These are phyloP conservation scores for Xylariaceae sp. DNA, from an alignment of 2,329 filamentous ascomycete species.

Conservation along the genomic window DNA sequence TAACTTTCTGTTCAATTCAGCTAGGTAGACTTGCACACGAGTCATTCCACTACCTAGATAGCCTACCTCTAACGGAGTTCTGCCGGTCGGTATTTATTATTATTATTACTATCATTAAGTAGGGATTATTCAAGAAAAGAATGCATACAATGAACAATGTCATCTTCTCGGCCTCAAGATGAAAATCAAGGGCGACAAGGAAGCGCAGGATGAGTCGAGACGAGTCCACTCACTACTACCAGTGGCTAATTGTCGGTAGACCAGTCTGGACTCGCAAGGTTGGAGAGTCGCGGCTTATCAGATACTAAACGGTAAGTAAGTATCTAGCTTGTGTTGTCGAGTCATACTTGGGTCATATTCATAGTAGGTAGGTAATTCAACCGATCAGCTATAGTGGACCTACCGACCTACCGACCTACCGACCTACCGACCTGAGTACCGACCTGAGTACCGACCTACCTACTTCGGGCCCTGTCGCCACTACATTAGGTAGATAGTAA, in stretches of 20 bases:
- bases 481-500: no score
- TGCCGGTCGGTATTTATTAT: conserved; percentile 5
- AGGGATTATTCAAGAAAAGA: neutral
- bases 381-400: no score
- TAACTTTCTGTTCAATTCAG: no score
- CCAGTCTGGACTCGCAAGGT: neutral
- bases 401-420: no score
- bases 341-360: neutral
- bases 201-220: neutral
- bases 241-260: neutral
- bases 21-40: no score
- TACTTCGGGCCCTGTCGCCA: no score
- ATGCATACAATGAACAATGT: neutral
- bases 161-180: neutral
- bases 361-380: no score
- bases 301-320: neutral
- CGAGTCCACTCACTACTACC: neutral
- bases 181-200: neutral
- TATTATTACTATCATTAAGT: neutral
- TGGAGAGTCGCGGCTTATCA: neutral
- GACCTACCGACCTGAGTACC: no score
- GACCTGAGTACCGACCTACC: no score
- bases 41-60: no score
- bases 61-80: no score
- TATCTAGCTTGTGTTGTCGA: neutral